These are phyloP conservation scores for Phytophthora syringae DNA, from an alignment of 352 stramenopile species.

Conservation along the genomic window DNA sequence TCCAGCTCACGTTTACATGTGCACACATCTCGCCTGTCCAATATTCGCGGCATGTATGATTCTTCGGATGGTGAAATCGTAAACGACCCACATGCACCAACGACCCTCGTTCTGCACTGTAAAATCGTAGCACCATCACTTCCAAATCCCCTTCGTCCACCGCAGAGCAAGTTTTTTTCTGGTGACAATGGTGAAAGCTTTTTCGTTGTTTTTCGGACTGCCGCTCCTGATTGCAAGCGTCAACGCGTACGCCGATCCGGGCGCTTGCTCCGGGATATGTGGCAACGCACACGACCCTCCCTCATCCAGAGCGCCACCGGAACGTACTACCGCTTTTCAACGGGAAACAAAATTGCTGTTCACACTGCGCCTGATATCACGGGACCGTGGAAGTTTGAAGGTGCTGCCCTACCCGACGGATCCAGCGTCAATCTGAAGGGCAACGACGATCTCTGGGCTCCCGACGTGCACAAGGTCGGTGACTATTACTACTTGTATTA, in stretches of 20 bases:
- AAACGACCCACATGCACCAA: too few species aligned
- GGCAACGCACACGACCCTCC: conserved; percentile 48
- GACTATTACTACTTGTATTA: conserved; percentile 69
- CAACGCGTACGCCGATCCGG: conserved; percentile 21
- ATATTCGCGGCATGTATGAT: not conserved
- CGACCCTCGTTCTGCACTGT: too few species aligned
- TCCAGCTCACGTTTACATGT: too few species aligned
- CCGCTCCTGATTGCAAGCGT: conserved; percentile 17
- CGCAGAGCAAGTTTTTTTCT: not conserved
- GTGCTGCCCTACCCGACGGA: conserved; percentile 39
- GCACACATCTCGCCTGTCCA: too few species aligned
- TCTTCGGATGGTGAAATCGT: not conserved
- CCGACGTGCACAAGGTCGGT: conserved; percentile 49
- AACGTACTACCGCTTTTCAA: conserved; percentile 60
- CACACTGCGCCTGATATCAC: conserved; percentile 45
- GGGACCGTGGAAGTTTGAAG: conserved; percentile 48
- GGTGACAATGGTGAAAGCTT: conserved; percentile 13
- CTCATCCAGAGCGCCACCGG: conserved; percentile 43
- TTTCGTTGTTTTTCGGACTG: conserved; percentile 16
- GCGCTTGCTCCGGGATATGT: conserved; percentile 25
- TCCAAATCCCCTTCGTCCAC: conserved; percentile 1
- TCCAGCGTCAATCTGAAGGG: conserved; percentile 52
- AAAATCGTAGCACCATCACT: conserved; percentile 13
- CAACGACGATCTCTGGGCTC: conserved; percentile 53
- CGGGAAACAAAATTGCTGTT: conserved; percentile 44